These are phyloP conservation scores for Primulina tabacum DNA, from an alignment of 257 asterid genomes.

Conservation along the genomic window DNA sequence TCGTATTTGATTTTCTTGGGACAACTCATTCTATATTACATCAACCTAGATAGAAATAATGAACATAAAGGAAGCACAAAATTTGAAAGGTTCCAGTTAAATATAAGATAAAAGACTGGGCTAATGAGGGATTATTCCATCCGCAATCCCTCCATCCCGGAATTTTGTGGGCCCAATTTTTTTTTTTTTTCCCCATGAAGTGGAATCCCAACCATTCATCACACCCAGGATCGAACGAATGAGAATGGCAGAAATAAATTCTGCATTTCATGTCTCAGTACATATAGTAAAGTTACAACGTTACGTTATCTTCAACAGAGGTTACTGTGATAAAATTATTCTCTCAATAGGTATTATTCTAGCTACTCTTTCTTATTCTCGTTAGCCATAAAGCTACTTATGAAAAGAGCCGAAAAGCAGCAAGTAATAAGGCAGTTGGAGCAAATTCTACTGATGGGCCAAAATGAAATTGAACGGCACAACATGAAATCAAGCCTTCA, in stretches of 20 bases:
- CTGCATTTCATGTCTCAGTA: constrained; percentile 4
- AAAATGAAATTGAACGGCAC: neutral
- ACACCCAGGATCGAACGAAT: too few relatives aligned
- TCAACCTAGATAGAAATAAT: too few relatives aligned
- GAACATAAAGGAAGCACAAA: too few relatives aligned
- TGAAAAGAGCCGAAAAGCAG: neutral
- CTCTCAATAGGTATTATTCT: neutral
- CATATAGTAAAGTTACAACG: constrained; percentile 11
- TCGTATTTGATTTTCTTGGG: too few relatives aligned
- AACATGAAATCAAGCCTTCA: constrained; percentile 56
- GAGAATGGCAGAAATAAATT: constrained; percentile 1
- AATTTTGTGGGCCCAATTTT: too few relatives aligned
- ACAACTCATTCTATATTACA: too few relatives aligned
- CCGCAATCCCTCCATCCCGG: too few relatives aligned
- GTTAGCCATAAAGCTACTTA: neutral
- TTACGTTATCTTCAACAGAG: constrained; percentile 20
- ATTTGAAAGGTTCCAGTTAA: neutral
- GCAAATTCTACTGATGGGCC: neutral
- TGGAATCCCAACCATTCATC: too few relatives aligned
- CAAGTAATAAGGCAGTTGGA: neutral
- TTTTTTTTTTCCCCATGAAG: too few relatives aligned
- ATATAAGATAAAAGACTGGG: neutral
- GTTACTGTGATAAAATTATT: constrained; percentile 19
- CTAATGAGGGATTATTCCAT: too few relatives aligned
- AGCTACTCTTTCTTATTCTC: neutral